These are phyloP conservation scores for Metschnikowia sp. DNA, from an alignment of 805 yeast genomes.

Conservation along the genomic window DNA sequence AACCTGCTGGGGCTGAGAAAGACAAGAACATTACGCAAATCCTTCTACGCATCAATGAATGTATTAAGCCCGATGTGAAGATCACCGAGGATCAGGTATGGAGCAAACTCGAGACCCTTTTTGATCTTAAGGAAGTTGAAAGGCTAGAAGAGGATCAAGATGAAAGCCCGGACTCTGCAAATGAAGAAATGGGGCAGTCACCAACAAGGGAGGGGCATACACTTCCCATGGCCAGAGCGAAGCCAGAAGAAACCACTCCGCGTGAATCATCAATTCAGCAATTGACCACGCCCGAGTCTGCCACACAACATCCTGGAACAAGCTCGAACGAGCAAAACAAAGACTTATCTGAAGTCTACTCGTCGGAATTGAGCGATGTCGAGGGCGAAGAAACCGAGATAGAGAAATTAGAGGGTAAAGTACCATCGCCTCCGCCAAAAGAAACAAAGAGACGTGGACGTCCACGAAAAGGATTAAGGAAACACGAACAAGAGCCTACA, in stretches of 20 bases:
- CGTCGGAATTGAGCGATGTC: constrained; percentile 22
- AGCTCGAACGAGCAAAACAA: neutral
- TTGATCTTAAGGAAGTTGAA: constrained; percentile 58
- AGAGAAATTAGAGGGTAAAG: constrained; percentile 17
- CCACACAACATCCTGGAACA: neutral
- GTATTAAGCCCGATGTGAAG: constrained; percentile 13
- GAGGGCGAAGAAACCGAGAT: constrained; percentile 17
- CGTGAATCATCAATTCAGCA: neutral
- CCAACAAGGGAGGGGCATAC: constrained; percentile 1
- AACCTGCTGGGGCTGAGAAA: constrained; percentile 61
- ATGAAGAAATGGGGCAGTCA: neutral
- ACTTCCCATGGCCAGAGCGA: neutral
- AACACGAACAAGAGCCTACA: neutral
- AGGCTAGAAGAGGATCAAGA: constrained; percentile 41
- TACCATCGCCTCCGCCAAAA: constrained; percentile 3
- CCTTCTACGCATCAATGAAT: constrained; percentile 36
- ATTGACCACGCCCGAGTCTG: neutral
- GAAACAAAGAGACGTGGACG: constrained; percentile 3
- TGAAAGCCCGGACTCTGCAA: neutral
- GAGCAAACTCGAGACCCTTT: constrained; percentile 51
- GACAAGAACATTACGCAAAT: constrained; percentile 43
- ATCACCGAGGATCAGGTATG: constrained; percentile 53
- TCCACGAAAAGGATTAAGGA: constrained; percentile 1
- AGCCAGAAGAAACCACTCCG: constrained; percentile 1
- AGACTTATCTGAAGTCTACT: constrained; percentile 8